A percentile compares a stretch with the other conserved stretches of the same genome.
phyloP scores from a whole-genome alignment of 805 yeast genomes.

The Candida manassasensis region DNA sequence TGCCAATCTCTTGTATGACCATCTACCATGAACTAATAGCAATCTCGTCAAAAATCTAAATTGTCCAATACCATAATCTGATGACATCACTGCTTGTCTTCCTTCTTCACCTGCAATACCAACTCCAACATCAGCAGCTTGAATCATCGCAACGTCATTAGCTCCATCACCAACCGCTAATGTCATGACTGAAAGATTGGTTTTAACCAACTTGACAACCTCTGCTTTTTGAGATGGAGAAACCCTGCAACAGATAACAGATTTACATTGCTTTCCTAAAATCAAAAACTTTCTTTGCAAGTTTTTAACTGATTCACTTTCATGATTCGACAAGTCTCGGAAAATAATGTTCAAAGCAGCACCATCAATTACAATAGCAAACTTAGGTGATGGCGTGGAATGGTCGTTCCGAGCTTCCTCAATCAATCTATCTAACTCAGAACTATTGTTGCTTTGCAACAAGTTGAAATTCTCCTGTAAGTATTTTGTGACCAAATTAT shows the following conservation, averaged over 20 bases:
- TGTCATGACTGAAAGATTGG: conserved; percentile 65
- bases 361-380: conserved; percentile 70
- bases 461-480: conserved; percentile 45
- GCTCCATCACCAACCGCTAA: conserved; percentile 85
- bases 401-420: conserved; percentile 55
- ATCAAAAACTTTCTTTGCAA: conserved; percentile 53
- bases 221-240: conserved; percentile 81
- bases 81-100: conserved; percentile 80
- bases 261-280: conserved; percentile 68
- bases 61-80: conserved; percentile 81
- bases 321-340: conserved; percentile 13
- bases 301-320: conserved; percentile 6
- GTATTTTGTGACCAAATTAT: conserved; percentile 41
- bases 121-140: conserved; percentile 78
- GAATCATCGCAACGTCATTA: conserved; percentile 85
- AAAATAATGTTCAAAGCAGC: conserved; percentile 50
- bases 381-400: conserved; percentile 52
- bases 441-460: conserved; percentile 26
- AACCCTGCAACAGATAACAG: conserved; percentile 81
- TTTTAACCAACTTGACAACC: conserved; percentile 64
- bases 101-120: conserved; percentile 90
- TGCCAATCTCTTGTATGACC: conserved; percentile 71
- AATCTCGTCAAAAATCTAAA: conserved; percentile 63
- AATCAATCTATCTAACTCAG: conserved; percentile 34
- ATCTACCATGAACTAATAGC: conserved; percentile 75